Conservation (phyloP, 169 alveolate genomes). For the Plasmodium cynomolgi region DNA sequence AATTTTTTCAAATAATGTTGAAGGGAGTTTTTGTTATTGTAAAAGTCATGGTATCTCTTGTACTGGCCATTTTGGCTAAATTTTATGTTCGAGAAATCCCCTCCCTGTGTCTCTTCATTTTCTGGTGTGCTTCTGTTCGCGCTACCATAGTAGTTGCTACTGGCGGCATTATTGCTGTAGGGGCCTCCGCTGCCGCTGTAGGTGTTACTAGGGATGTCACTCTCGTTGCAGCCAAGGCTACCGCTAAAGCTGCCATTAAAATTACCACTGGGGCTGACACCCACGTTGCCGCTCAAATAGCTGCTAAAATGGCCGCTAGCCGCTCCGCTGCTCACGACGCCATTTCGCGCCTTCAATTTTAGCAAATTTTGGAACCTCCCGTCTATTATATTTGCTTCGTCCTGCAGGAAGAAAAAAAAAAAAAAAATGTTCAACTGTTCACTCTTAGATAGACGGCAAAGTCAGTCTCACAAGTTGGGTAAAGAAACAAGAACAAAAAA, state of each 20-base stretch:
- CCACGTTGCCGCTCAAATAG: not conserved
- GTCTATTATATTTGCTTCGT: conserved; percentile 19
- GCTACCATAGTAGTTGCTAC: not conserved
- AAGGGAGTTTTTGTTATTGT: conserved; percentile 47
- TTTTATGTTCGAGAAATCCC: conserved; percentile 19
- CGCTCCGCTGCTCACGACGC: not conserved
- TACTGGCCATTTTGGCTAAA: conserved; percentile 32
- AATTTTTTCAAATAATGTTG: conserved; percentile 58
- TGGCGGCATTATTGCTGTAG: not conserved
- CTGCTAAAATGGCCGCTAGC: not conserved
- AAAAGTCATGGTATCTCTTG: conserved; percentile 45
- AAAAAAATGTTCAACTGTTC: not conserved
- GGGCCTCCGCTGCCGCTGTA: not conserved
- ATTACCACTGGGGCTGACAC: not conserved
- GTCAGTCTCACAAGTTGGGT: too few relatives aligned
- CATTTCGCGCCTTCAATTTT: conserved; percentile 14
- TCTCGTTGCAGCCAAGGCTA: not conserved
- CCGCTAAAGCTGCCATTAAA: not conserved
- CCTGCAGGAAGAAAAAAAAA: not conserved
- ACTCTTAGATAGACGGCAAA: not conserved
- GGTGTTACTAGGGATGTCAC: not conserved
- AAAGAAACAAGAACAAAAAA: not conserved
- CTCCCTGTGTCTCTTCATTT: conserved; percentile 6
- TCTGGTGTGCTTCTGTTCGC: not conserved
- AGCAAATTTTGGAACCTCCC: conserved; percentile 8